Percentiles rank a stretch among this genome's conserved stretches.
These are phyloP conservation scores for Ustilago lituana DNA, from an alignment of 1,284 basidiomycete genomes.

Conservation along the genomic window DNA sequence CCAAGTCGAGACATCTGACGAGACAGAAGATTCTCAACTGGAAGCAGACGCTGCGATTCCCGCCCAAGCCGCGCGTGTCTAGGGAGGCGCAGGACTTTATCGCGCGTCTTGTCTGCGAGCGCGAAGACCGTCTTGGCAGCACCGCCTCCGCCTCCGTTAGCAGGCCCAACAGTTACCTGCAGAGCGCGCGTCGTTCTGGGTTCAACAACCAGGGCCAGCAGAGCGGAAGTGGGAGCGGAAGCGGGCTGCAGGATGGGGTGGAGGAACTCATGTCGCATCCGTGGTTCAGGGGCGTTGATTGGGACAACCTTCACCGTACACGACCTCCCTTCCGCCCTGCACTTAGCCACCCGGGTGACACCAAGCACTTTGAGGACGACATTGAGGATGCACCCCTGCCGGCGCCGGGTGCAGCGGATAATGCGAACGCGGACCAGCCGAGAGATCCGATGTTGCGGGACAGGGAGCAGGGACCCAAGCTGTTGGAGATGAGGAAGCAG, in stretches of 20 bases:
- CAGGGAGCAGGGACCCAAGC: conserved; percentile 82
- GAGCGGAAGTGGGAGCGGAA: conserved; percentile 15
- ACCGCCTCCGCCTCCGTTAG: conserved; percentile 76
- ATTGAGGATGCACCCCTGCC: conserved; percentile 86
- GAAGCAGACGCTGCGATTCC: conserved; percentile 86
- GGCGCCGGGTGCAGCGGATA: conserved; percentile 83
- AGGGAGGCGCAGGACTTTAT: conserved; percentile 87
- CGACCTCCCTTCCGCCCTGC: conserved; percentile 88
- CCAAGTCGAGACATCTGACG: conserved; percentile 63
- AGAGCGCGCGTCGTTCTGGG: conserved; percentile 78
- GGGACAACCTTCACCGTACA: conserved; percentile 68
- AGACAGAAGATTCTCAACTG: conserved; percentile 76
- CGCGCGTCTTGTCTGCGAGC: conserved; percentile 87
- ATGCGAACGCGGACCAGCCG: conserved; percentile 74
- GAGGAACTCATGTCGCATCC: conserved; percentile 81
- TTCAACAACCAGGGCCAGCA: conserved; percentile 72
- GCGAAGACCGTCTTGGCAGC: conserved; percentile 87
- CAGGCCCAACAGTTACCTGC: conserved; percentile 79
- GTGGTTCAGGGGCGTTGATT: conserved; percentile 62
- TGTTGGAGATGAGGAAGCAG: conserved; percentile 88
- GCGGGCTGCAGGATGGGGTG: conserved; percentile 75
- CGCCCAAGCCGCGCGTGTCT: conserved; percentile 82
- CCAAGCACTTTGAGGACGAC: conserved; percentile 73
- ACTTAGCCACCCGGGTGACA: conserved; percentile 69
- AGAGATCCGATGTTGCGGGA: conserved; percentile 87